Base-by-base conservation (phyloP, 2,329 filamentous ascomycete genomes). In the Immersiporthe knoxdaviesiana region DNA sequence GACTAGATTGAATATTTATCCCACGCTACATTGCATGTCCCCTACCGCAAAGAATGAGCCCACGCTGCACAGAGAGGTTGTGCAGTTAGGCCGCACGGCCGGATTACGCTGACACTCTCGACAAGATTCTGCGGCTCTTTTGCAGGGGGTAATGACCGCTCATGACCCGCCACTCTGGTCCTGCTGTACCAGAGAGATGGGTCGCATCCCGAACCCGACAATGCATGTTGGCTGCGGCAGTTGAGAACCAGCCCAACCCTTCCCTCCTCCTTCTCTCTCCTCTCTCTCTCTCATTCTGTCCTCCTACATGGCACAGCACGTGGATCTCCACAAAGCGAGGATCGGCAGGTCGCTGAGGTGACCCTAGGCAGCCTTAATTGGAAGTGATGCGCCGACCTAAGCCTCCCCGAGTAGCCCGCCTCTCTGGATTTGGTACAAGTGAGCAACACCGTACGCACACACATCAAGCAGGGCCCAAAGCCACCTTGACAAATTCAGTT, bases 301-400 rank as follows among this genome's bases (percentile, higher is more conserved):
- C 41, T 54, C 32, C 37, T 27, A 30, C 44, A 63, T 52, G 44
- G 62, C 62, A 52, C 62, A 52, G 41, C 41, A 63, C 41, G 62
- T 63, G 41, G 44, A 16, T 37, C 41, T 24, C 39, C n/a, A 50
- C 30, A 39, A 39, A 18, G 11, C 12, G 59, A n/a, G n/a, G 59
- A 24, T 14, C n/a, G 24, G 30, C 37, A 27, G 41, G 61, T 60
- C 16, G 64, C 35, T 52, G 59, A 44, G 60, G 30, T 69, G 47
- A 39, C 64, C 64, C 61, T 69, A 69, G 65, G 68, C 65, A 64
- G 54, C 64, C 62, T 41, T 59, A 35, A 56, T 4, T 27, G 27
- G 47, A n/a, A 37, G n/a, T 32, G 52, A 64, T 64, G 60, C 62
- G 68, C 60, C 68, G 32, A 32, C 44, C 68, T 69, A 67, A 69